Conservation (phyloP, 352 stramenopile species). For the Albugo candida region DNA sequence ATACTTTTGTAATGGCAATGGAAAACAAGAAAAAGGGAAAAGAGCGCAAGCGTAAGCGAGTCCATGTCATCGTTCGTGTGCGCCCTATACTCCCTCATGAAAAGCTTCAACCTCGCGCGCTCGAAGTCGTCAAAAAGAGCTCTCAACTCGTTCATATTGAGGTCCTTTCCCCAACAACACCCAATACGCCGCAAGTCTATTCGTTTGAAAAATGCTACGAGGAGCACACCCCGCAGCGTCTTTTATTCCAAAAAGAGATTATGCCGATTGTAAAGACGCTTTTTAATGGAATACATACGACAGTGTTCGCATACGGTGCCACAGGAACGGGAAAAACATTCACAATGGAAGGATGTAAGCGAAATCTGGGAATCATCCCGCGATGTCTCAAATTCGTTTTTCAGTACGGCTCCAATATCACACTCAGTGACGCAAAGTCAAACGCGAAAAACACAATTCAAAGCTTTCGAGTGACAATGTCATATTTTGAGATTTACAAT, state of each 20-base stretch:
- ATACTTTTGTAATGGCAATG: too few relatives aligned
- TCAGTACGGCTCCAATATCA: constrained; percentile 5
- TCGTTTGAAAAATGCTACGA: constrained; percentile 27
- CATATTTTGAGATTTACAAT: constrained; percentile 7
- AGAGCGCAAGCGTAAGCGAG: not conserved
- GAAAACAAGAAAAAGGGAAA: too few relatives aligned
- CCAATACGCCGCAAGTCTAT: constrained; percentile 11
- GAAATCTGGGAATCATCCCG: constrained; percentile 26
- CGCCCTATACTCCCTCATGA: constrained; percentile 15
- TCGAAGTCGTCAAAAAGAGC: constrained; percentile 6
- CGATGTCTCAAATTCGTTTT: constrained; percentile 26
- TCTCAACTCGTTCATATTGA: too few relatives aligned
- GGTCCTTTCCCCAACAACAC: not conserved
- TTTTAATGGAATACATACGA: constrained; percentile 24
- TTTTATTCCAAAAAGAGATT: constrained; percentile 23
- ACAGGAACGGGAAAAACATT: constrained; percentile 46
- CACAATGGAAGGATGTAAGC: constrained; percentile 36
- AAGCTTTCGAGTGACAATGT: constrained; percentile 1
- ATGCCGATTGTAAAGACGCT: constrained; percentile 14
- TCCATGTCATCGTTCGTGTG: constrained; percentile 24
- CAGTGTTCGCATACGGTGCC: constrained; percentile 35
- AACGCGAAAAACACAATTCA: not conserved
- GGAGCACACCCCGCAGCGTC: constrained; percentile 13
- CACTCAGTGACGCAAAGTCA: not conserved
- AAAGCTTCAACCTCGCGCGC: constrained; percentile 7